phyloP scores from a whole-genome alignment of 257 asterid species.

The Capsicum baccatum region DNA sequence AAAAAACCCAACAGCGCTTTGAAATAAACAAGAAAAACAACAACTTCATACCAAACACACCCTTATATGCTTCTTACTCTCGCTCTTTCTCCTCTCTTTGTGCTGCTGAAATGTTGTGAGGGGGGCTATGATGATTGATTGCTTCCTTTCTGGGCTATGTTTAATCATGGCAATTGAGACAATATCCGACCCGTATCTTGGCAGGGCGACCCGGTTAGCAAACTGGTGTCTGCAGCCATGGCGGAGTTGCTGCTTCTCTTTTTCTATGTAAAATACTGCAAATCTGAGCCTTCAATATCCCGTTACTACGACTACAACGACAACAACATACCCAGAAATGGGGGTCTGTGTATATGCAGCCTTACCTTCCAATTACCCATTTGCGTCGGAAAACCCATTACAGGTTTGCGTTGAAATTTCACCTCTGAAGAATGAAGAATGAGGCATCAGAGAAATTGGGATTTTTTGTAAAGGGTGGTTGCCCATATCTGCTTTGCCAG shows the following conservation, averaged over 20 bases:
- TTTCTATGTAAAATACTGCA: background rate
- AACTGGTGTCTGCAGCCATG: slow-evolving; percentile 19
- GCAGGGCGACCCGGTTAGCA: background rate
- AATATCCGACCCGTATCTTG: background rate
- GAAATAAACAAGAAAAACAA: slow-evolving; percentile 1
- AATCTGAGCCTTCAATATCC: background rate
- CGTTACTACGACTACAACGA: background rate
- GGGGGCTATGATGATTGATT: slow-evolving; percentile 20
- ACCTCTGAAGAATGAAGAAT: background rate
- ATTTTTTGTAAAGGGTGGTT: slow-evolving; percentile 10
- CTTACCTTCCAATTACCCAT: background rate
- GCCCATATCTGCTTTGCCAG: background rate
- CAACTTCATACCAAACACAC: slow-evolving; percentile 16
- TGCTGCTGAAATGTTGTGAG: background rate
- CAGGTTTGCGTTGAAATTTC: background rate
- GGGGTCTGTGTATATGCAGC: background rate
- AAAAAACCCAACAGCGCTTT: slow-evolving; percentile 33
- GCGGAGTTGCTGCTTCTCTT: background rate
- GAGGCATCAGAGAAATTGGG: background rate
- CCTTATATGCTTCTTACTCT: background rate
- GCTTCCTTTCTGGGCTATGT: background rate
- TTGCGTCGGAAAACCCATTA: background rate
- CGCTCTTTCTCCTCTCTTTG: background rate
- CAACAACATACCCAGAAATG: background rate
- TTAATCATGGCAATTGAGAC: background rate